A percentile compares a stretch with the other conserved stretches of the same genome.
Evolutionary conservation across 2,329 filamentous ascomycete genomes (phyloP).

Genomic region (Thermothelomyces thermophilus): DNA sequence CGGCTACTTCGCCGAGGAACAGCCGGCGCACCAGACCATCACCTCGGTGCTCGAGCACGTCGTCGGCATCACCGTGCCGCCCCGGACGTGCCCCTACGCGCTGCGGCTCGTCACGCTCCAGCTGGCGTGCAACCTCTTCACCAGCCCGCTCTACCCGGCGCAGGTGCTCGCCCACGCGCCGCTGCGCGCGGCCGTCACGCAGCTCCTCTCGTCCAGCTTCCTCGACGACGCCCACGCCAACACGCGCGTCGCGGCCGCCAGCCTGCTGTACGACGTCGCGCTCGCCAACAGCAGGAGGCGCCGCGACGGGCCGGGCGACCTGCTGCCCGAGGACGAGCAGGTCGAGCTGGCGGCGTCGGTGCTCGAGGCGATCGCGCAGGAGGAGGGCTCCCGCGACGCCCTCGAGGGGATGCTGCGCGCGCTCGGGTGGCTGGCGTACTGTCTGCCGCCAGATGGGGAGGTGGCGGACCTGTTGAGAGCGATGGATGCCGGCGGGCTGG

Average conservation of each 20-base stretch:
- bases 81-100: conserved; percentile 61
- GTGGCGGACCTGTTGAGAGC: conserved; percentile 72
- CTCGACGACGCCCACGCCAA: conserved; percentile 69
- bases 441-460: conserved; percentile 62
- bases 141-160: conserved; percentile 61
- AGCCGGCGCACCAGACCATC: conserved; percentile 58
- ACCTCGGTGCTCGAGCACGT: conserved; percentile 54
- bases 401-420: conserved; percentile 70
- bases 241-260: conserved; percentile 73
- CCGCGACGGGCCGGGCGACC: conserved; percentile 48
- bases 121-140: conserved; percentile 78
- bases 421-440: conserved; percentile 70
- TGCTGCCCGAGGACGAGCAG: conserved; percentile 62
- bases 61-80: conserved; percentile 47
- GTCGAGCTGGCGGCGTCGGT: conserved; percentile 76
- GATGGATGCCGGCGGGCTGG: conserved; percentile 64
- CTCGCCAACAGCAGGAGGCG: conserved; percentile 62
- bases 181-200: conserved; percentile 54
- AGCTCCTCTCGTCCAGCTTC: conserved; percentile 69
- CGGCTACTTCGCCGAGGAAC: conserved; percentile 75
- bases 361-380: conserved; percentile 62
- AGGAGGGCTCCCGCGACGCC: conserved; percentile 60
- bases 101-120: conserved; percentile 79
- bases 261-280: conserved; percentile 76
- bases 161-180: conserved; percentile 48